phyloP scores from a whole-genome alignment of 345 rosid genomes.

The Geranium brycei region DNA sequence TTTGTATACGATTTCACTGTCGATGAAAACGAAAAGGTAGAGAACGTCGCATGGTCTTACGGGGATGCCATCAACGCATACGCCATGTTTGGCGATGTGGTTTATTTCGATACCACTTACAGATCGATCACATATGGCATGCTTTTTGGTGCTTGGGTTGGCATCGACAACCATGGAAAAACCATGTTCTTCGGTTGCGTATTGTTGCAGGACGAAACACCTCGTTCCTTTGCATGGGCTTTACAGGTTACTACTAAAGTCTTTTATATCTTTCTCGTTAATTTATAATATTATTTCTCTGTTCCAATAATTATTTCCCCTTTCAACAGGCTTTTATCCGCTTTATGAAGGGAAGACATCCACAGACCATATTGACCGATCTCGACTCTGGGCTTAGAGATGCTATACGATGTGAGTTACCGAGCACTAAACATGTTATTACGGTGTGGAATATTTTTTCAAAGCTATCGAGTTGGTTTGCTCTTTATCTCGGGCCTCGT shows the following conservation, averaged over 20 bases:
- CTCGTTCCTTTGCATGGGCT: conserved; percentile 71
- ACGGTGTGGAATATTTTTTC: conserved; percentile 56
- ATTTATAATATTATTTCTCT: conserved; percentile 17
- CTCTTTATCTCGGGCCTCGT: conserved; percentile 50
- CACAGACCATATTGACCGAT: conserved; percentile 77
- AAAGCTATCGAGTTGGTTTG: conserved; percentile 83
- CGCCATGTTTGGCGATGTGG: conserved; percentile 58
- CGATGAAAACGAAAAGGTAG: conserved; percentile 61
- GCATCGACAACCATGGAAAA: conserved; percentile 60
- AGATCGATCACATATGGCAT: conserved; percentile 77
- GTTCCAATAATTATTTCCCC: conserved; percentile 16
- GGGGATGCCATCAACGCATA: conserved; percentile 51
- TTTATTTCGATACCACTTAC: conserved; percentile 59
- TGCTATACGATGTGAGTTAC: conserved; percentile 62
- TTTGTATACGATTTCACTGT: conserved; percentile 54
- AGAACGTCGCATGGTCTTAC: conserved; percentile 75
- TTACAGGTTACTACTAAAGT: conserved; percentile 64
- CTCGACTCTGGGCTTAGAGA: conserved; percentile 72
- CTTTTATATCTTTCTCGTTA: background rate
- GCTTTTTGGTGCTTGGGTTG: conserved; percentile 71
- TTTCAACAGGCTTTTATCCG: conserved; percentile 72
- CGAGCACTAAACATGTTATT: conserved; percentile 60
- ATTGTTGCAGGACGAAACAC: conserved; percentile 71
- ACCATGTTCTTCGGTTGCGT: conserved; percentile 63
- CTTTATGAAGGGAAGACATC: conserved; percentile 65